These are phyloP conservation scores for Cinchona pubescens DNA, from an alignment of 257 asterid species.

Conservation along the genomic window DNA sequence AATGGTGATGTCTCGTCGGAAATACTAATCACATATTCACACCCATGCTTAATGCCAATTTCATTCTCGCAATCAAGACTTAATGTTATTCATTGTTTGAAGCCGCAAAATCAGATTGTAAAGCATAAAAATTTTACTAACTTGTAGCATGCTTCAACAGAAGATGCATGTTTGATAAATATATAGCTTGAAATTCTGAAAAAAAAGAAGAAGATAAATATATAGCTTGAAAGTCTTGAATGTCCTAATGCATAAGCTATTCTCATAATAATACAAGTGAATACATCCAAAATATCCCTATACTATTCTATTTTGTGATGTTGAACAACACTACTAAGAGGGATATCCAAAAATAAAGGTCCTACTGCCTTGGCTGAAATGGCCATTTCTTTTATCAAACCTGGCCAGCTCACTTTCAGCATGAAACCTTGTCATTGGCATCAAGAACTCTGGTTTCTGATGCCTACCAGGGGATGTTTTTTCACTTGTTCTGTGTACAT, in stretches of 20 bases:
- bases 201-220: background rate
- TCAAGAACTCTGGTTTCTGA: slow-evolving; percentile 25
- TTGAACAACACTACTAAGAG: background rate
- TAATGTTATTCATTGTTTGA: too few relatives aligned
- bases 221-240: background rate
- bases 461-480: slow-evolving; percentile 24
- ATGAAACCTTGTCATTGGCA: slow-evolving; percentile 44
- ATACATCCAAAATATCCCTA: slow-evolving; percentile 1
- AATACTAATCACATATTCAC: background rate
- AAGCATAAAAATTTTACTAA: background rate
- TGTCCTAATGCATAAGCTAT: background rate
- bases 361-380: slow-evolving; percentile 14
- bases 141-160: background rate
- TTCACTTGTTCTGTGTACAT: slow-evolving; percentile 38
- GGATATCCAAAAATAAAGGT: background rate
- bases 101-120: too few relatives aligned
- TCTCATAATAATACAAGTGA: background rate
- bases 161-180: background rate
- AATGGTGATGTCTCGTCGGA: background rate
- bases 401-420: slow-evolving; percentile 33
- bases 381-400: slow-evolving; percentile 36
- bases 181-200: background rate
- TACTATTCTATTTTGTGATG: background rate
- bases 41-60: too few relatives aligned
- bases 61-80: too few relatives aligned